Percentiles rank a stretch among this genome's conserved stretches.
phyloP scores from a whole-genome alignment of 2,329 filamentous ascomycete genomes.

The Fusarium sp. region DNA sequence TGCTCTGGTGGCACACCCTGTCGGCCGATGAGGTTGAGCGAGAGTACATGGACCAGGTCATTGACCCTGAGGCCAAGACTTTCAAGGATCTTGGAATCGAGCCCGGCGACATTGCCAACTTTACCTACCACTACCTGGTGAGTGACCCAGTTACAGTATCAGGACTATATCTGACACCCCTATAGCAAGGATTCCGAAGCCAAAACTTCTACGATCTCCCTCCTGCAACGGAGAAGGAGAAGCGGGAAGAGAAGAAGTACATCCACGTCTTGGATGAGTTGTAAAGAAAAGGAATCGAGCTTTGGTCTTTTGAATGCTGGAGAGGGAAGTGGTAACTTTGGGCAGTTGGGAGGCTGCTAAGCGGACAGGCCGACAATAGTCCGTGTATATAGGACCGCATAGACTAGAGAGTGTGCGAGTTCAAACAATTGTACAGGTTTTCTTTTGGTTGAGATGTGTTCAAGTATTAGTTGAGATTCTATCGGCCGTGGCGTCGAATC shows the following conservation, averaged over 20 bases:
- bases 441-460: conserved; percentile 33
- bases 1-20: conserved; percentile 86
- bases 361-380: conserved; percentile 36
- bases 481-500: no score
- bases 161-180: conserved; percentile 16
- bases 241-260: conserved; percentile 94
- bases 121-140: conserved; percentile 94
- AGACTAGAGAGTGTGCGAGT: conserved; percentile 44
- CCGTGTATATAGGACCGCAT: conserved; percentile 47
- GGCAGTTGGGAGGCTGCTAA: conserved; percentile 16
- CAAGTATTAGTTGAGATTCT: background rate
- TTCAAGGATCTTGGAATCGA: conserved; percentile 93
- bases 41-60: conserved; percentile 91
- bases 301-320: conserved; percentile 31
- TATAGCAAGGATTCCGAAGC: conserved; percentile 87
- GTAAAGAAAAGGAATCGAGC: conserved; percentile 56
- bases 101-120: conserved; percentile 82
- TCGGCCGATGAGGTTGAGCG: conserved; percentile 87
- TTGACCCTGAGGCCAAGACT: conserved; percentile 91
- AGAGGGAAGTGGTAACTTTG: conserved; percentile 13
- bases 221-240: conserved; percentile 93
- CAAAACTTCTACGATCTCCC: conserved; percentile 90
- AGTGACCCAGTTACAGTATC: conserved; percentile 47
- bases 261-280: conserved; percentile 90
- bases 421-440: conserved; percentile 46